Base-by-base conservation (phyloP, 768 basidiomycete genomes). In the Boletus rubroflammeus region DNA sequence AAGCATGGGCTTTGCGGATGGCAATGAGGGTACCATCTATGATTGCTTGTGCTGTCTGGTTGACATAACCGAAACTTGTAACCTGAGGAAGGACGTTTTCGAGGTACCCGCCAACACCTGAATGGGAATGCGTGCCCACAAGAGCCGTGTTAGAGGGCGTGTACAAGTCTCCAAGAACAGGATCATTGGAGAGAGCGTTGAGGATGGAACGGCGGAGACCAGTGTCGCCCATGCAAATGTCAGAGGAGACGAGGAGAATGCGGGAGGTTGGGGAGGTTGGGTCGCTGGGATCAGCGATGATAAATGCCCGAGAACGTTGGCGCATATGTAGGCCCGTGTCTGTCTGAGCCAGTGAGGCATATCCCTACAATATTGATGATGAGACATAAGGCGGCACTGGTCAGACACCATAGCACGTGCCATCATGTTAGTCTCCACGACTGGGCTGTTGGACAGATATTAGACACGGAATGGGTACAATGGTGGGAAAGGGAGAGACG, bases 351-450 rank as follows among this genome's bases (percentile, higher is more conserved):
- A 84, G 62, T 2, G 72, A 76, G 4, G 86, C 88, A 66, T 89
- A 90, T 8, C 89, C 88, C 84, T 86, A 51, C 8, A 31, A 34
- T 19, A 25, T 15, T 21, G 4, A 14, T 3, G 9, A 31, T 47
- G 55, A 56, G 52, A 34, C 6, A 50, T 41, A 23, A 36, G 13
- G 29, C 25, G 15, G 19, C 41, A 32, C 32, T n/a, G 41, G 47
- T 9, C n/a, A 36, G 29, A 43, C 41, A 34, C 47, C 43, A 25
- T 32, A 29, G 26, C 31, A 57, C 70, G 44, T 66, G 82, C 86
- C 86, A 89, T 88, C 84, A 90, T 86, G 58, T 88, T 89, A 17
- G 88, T 90, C 74, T 91, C 87, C 6, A 90, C 87, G 17, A 89
- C 81, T 4, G 88, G 86, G 21, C 84, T 86, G 40, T 53, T 56